Base-by-base conservation (phyloP, 108 stramenopile genomes). In the Chaetoceros muelleri region DNA sequence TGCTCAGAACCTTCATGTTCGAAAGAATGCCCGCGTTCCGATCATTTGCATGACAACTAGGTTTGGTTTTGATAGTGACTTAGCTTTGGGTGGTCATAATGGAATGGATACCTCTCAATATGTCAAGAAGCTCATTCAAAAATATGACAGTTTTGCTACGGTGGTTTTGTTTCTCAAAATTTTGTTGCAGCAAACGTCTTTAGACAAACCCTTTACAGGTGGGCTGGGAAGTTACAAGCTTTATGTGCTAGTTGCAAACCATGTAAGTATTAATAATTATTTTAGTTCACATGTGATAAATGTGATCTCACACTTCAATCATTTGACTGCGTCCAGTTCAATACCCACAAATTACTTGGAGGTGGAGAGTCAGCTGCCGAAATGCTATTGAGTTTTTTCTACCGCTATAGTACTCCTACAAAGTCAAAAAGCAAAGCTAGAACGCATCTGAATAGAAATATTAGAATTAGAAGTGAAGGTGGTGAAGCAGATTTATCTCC, bases 201-300 rank as follows among this genome's bases (percentile, higher is more conserved):
- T 96, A 2, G 95, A 94, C 72, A 87, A 89, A 57, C 93, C 95
- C 10, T 96, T 92, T 61, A 86, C 83, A 24, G 95, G 95, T 24
- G 93, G 95, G 40, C 64, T 96, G 2, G 95, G 95, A 5, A 84
- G 82, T 8, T 96, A 80, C 72, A 81, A 79, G 48, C 80, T 95
- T 17, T 93, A 93, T 64, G 91, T 92, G 24, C 60, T 96, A 45
- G 79, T 91, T 13, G 87, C 82, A 18, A 55, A 72, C 62, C 84
- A 85, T 57, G 80, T 88, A 58, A 78, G 83, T 81, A 28, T 46
- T 34, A 28, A 10, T 26, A 28, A 48, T 16, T 2, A 8, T 16
- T 0, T 27, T 25, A 49, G 48, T 51, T 24, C 28, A 10, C 1
- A 22, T 60, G n/a, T 60, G 19, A 24, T 19, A 16, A 24, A 52